Percentiles rank a stretch among this genome's conserved stretches.
Evolutionary conservation across 2,329 filamentous ascomycete species (phyloP).

Genomic region (Fusarium sulawesiense): DNA sequence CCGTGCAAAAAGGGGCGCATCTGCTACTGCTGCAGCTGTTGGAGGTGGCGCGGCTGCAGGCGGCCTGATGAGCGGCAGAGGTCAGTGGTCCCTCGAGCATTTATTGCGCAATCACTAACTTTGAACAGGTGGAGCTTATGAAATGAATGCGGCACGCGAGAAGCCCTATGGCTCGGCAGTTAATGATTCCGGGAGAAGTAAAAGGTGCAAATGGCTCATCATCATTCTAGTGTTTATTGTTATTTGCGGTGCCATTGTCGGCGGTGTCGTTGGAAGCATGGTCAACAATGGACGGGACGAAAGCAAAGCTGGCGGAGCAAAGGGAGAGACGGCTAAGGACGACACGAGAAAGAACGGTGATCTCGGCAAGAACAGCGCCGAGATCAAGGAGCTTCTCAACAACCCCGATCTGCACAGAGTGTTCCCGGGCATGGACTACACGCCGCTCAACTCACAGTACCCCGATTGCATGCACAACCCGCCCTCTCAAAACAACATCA

Average conservation of each 20-base stretch:
- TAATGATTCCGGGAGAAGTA: conserved; percentile 68
- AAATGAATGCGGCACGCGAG: conserved; percentile 57
- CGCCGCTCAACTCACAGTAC: conserved; percentile 89
- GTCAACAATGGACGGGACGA: conserved; percentile 58
- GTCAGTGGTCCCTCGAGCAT: conserved; percentile 21
- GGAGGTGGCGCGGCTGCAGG: conserved; percentile 58
- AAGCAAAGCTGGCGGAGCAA: conserved; percentile 28
- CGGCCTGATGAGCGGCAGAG: conserved; percentile 49
- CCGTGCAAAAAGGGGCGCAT: conserved; percentile 40
- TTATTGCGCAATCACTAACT: conserved; percentile 16
- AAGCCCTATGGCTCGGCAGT: conserved; percentile 72
- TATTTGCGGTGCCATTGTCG: conserved; percentile 76
- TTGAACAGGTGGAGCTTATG: conserved; percentile 47
- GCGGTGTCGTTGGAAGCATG: conserved; percentile 79
- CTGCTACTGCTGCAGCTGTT: conserved; percentile 57
- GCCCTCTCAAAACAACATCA: conserved; percentile 93
- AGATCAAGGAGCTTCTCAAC: conserved; percentile 85
- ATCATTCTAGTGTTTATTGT: conserved; percentile 72
- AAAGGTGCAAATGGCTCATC: conserved; percentile 77
- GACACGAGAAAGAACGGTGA: conserved; percentile 75
- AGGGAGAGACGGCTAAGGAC: conserved; percentile 64
- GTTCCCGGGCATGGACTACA: conserved; percentile 96
- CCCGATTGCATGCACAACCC: conserved; percentile 82
- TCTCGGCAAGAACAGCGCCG: conserved; percentile 76
- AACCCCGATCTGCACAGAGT: conserved; percentile 89